phyloP scores from a whole-genome alignment of 2,329 filamentous ascomycete species.

The Epichloe gansuensis region DNA sequence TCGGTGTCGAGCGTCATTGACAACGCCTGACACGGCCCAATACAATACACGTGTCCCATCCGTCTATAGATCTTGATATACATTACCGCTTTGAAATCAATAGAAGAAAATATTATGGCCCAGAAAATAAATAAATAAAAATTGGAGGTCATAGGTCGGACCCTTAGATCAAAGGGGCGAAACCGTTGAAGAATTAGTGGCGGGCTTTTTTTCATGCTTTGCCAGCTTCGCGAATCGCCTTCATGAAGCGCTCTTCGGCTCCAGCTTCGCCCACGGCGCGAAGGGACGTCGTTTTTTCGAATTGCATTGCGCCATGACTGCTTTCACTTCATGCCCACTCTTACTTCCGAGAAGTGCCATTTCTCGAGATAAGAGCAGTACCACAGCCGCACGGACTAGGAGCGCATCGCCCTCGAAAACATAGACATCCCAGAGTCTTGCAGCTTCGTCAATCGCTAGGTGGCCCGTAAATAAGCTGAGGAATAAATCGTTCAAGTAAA shows the following conservation, averaged over 20 bases:
- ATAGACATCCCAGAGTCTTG: conserved; percentile 69
- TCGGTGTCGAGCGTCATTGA: background rate
- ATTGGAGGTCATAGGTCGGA: background rate
- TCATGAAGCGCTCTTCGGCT: conserved; percentile 34
- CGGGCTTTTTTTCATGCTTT: conserved; percentile 14
- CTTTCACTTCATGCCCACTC: conserved; percentile 31
- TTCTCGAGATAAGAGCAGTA: conserved; percentile 45
- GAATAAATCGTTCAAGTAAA: conserved; percentile 50
- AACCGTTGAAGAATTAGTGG: background rate
- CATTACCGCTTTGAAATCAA: conserved; percentile 12
- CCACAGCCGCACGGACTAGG: conserved; percentile 59
- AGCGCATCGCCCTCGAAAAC: conserved; percentile 70
- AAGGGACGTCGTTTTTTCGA: conserved; percentile 16
- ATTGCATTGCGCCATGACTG: conserved; percentile 22
- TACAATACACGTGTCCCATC: background rate
- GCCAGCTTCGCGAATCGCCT: conserved; percentile 22
- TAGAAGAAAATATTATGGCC: conserved; percentile 5
- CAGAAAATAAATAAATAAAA: background rate
- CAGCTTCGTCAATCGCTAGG: conserved; percentile 56
- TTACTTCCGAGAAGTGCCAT: conserved; percentile 37
- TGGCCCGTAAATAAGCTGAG: conserved; percentile 50
- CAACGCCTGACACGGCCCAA: conserved; percentile 9
- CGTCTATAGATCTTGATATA: conserved; percentile 14
- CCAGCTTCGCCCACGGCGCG: conserved; percentile 28
- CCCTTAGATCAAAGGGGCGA: background rate